Evolutionary conservation across 257 asterid genomes (phyloP).

Genomic region (Avicennia marina): DNA sequence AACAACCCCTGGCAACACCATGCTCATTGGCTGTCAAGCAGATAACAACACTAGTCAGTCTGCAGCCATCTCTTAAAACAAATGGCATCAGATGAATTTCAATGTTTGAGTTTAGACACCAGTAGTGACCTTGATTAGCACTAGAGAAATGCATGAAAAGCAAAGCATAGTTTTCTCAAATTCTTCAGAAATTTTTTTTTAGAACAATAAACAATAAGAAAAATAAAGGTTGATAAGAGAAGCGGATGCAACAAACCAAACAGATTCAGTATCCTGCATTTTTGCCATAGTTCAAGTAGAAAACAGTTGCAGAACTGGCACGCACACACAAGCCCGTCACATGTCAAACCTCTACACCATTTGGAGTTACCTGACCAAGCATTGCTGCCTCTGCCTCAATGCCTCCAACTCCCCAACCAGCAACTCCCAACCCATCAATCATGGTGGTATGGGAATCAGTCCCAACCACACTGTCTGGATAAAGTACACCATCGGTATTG

Average conservation of each 20-base stretch:
- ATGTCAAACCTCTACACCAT: neutral
- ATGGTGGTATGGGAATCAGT: constrained; percentile 95
- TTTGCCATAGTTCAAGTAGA: no score
- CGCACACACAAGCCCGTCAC: neutral
- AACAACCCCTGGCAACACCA: constrained; percentile 95
- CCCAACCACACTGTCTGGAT: constrained; percentile 95
- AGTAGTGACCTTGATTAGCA: no score
- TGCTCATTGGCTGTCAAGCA: constrained; percentile 83
- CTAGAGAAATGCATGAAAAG: no score
- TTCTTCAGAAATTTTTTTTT: no score
- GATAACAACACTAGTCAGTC: neutral
- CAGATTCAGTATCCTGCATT: no score
- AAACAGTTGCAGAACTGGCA: neutral
- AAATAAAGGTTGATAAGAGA: no score
- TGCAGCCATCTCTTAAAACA: neutral
- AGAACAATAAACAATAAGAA: no score
- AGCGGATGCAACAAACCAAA: no score
- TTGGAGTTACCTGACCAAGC: constrained; percentile 75
- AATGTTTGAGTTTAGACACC: no score
- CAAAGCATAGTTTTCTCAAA: no score
- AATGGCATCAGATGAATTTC: neutral
- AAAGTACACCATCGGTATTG: constrained; percentile 66
- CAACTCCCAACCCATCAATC: constrained; percentile 93
- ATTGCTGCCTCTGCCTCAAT: constrained; percentile 96
- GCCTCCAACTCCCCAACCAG: constrained; percentile 99